A percentile compares a stretch with the other conserved stretches of the same genome.
phyloP scores from a whole-genome alignment of 768 basidiomycete species.

The Amanita muscaria region DNA sequence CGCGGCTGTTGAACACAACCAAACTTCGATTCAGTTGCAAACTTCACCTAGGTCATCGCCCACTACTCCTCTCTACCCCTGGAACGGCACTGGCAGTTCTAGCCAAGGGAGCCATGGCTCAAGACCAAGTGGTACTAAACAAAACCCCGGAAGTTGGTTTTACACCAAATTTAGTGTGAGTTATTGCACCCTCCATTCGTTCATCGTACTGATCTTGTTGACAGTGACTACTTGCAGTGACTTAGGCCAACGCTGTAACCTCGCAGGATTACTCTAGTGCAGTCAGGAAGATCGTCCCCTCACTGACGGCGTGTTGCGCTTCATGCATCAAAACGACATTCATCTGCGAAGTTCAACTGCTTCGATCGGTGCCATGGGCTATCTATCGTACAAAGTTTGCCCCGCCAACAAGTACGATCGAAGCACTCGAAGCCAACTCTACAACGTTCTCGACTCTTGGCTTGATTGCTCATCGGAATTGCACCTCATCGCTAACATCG shows the following conservation, averaged over 20 bases:
- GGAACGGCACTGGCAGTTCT: conserved; percentile 42
- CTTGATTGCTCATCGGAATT: conserved; percentile 41
- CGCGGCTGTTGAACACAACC: conserved; percentile 67
- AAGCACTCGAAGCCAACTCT: conserved; percentile 4
- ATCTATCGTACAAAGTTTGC: conserved; percentile 46
- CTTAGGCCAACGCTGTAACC: conserved; percentile 58
- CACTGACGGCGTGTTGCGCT: conserved; percentile 22
- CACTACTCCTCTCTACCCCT: conserved; percentile 27
- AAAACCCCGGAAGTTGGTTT: conserved; percentile 62
- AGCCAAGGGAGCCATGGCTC: conserved; percentile 43
- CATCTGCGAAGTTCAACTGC: conserved; percentile 56
- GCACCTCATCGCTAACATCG: conserved; percentile 25
- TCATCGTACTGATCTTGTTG: background rate
- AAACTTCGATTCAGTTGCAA: conserved; percentile 59
- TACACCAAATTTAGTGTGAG: conserved; percentile 60
- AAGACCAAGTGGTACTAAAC: conserved; percentile 66
- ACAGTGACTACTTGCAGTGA: conserved; percentile 61
- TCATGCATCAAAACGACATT: conserved; percentile 21
- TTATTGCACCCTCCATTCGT: too few relatives aligned
- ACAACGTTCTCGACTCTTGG: conserved; percentile 20
- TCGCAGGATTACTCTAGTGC: conserved; percentile 41
- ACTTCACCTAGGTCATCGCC: conserved; percentile 39
- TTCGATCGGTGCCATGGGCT: conserved; percentile 32
- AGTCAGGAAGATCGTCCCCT: conserved; percentile 32
- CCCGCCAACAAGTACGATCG: conserved; percentile 20